A percentile compares a stretch with the other conserved stretches of the same genome.
phyloP scores from a whole-genome alignment of 225 moss, liverwort and hornwort genomes.

The Pseudoscleropodium purum region DNA sequence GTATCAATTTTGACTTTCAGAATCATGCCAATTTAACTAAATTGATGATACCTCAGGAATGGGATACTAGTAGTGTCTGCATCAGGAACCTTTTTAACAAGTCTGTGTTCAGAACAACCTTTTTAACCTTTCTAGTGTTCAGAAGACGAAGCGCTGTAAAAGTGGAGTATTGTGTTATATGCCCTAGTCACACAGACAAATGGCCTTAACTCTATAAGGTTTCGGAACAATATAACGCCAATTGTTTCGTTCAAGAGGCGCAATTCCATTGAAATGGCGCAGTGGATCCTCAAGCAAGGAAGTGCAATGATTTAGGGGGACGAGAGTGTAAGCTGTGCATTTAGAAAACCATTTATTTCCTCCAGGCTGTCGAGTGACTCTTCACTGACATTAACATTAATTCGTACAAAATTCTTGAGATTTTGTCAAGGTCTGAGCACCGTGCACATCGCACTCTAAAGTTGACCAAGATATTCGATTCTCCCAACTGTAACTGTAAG shows the following conservation, averaged over 20 bases:
- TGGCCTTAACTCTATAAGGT: not conserved
- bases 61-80: not conserved
- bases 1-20: not conserved
- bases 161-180: not conserved
- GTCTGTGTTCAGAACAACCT: too few relatives aligned
- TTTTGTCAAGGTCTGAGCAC: not conserved
- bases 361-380: not conserved
- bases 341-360: not conserved
- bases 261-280: too few relatives aligned
- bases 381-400: not conserved
- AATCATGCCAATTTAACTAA: not conserved
- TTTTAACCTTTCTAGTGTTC: not conserved
- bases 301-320: not conserved
- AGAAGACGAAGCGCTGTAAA: too few relatives aligned
- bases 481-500: not conserved
- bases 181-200: not conserved
- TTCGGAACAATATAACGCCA: not conserved
- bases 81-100: not conserved
- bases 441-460: not conserved
- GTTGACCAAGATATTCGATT: not conserved
- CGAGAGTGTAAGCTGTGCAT: too few relatives aligned
- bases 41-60: not conserved
- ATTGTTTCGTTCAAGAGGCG: not conserved
- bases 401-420: not conserved
- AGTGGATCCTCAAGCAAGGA: not conserved